These are phyloP conservation scores for Aureoboletus auriporus DNA, from an alignment of 768 basidiomycete species.

Conservation along the genomic window DNA sequence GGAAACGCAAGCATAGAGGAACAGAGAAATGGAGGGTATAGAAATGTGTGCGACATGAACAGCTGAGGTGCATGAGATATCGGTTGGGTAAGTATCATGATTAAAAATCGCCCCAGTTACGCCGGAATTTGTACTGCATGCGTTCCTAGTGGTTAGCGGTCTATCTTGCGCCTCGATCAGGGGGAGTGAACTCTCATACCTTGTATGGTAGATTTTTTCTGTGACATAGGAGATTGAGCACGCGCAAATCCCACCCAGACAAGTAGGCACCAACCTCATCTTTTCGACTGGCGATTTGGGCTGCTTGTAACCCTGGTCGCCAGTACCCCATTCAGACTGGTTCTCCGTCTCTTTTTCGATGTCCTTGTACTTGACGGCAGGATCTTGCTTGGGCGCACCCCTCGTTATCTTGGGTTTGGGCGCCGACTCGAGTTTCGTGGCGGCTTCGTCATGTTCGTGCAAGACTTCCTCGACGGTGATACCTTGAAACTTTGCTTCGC, in stretches of 20 bases:
- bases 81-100: constrained; percentile 2
- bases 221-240: constrained; percentile 5
- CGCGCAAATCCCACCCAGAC: neutral
- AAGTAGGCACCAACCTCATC: constrained; percentile 50
- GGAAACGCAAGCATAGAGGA: constrained; percentile 1
- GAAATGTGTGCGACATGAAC: constrained; percentile 18
- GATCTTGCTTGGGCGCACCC: constrained; percentile 62
- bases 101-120: constrained; percentile 86
- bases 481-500: constrained; percentile 82
- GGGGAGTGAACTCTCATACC: constrained; percentile 40
- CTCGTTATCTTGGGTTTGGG: constrained; percentile 53
- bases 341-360: constrained; percentile 49
- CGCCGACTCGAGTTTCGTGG: constrained; percentile 11
- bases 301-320: constrained; percentile 64
- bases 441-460: constrained; percentile 41
- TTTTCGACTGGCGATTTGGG: constrained; percentile 75
- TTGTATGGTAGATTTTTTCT: constrained; percentile 87
- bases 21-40: constrained; percentile 20
- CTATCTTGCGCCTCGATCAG: constrained; percentile 18
- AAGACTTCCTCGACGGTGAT: constrained; percentile 71
- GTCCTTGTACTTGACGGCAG: constrained; percentile 53
- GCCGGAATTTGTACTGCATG: constrained; percentile 86
- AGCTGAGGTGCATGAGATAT: constrained; percentile 6
- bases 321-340: constrained; percentile 69
- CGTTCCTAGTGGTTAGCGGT: constrained; percentile 51